phyloP scores from a whole-genome alignment of 2,329 filamentous ascomycete genomes.

The Periconia digitata region DNA sequence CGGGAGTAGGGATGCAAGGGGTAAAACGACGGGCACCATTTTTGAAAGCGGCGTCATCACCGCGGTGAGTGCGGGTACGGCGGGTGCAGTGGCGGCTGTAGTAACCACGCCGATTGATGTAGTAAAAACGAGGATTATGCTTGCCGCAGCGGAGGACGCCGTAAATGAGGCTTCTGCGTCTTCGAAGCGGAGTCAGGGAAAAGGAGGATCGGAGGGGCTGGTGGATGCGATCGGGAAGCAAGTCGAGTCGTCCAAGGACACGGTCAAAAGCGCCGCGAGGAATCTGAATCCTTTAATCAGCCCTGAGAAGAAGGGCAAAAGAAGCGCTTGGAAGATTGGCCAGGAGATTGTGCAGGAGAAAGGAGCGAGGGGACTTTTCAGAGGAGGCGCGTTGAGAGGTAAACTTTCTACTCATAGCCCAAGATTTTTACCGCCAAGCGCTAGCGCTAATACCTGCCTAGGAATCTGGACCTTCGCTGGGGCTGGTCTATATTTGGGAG shows the following conservation, averaged over 20 bases:
- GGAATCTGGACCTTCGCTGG: conserved; percentile 79
- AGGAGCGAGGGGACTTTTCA: conserved; percentile 74
- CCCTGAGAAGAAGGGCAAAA: conserved; percentile 28
- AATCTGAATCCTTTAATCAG: conserved; percentile 23
- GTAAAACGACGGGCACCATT: conserved; percentile 48
- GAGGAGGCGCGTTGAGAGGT: conserved; percentile 71
- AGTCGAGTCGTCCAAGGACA: conserved; percentile 30
- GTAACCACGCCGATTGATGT: conserved; percentile 90
- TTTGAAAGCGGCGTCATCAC: conserved; percentile 71
- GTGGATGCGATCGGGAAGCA: conserved; percentile 48
- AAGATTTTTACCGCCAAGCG: no score
- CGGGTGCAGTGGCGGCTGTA: conserved; percentile 73
- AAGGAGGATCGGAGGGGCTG: conserved; percentile 17
- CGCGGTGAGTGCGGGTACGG: conserved; percentile 70
- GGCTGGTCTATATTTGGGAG: conserved; percentile 80
- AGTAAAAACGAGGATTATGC: conserved; percentile 87
- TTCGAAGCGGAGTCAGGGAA: conserved; percentile 10
- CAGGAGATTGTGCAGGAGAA: conserved; percentile 65
- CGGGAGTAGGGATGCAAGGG: conserved; percentile 44
- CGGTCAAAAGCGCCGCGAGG: conserved; percentile 35
- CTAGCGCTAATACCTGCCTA: no score
- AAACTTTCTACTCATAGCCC: no score
- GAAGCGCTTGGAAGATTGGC: conserved; percentile 60
- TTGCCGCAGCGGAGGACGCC: conserved; percentile 50
- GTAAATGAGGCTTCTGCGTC: conserved; percentile 13